Evolutionary conservation across 2,329 filamentous ascomycete species (phyloP), one percentile per base, ranked within the genome.

Genomic region (Sarocladium strictum): DNA sequence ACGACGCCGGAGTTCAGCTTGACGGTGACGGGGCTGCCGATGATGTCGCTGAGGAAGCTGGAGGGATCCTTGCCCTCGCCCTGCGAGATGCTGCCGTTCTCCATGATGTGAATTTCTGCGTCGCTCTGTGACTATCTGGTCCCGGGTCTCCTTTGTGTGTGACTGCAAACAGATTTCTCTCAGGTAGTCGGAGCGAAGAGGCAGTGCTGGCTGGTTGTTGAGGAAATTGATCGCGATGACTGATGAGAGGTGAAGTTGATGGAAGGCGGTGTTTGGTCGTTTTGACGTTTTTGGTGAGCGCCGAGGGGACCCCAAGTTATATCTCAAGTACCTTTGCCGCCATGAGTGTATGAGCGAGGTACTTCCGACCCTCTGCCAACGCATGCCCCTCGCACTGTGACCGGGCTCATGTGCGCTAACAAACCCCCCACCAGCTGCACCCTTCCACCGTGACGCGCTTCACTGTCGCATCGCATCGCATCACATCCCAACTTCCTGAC

Each of bases 1-100:
- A 97, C 86, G 57, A 97, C 91, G 54, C 94, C 94, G n/a, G 92
- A 97, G 75, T 99, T 99, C 63, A 99, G 81, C 76, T 97, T 97
- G 61, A 99, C 93, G 1, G 90, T 95, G 61, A 99, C 94, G 35
- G 90, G 85, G 60, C 90, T 90, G 58, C 93, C 92, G 66, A 96
- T 96, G 68, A 99, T 96, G 68, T 96, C 90, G 71, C 88, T 85
- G 57, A 99, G 78, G 71, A 99, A 99, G 61, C 88, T 86, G 12
- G 92, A 96, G 3, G 94, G 94, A 70, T 99, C 94, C 71, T 90
- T 93, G 59, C 90, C 88, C 71, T 94, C 90, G 56, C 74, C 72
- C 66, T 84, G 81, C 27, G 73, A 72, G 57, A 74, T 73, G 58
- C 78, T 77, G 58, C 83, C 84, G 76, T 92, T 93, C 73, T 92